Percentiles rank a stretch among this genome's conserved stretches.
Evolutionary conservation across 2,329 filamentous ascomycete species (phyloP).

Genomic region (Fusarium foetens): DNA sequence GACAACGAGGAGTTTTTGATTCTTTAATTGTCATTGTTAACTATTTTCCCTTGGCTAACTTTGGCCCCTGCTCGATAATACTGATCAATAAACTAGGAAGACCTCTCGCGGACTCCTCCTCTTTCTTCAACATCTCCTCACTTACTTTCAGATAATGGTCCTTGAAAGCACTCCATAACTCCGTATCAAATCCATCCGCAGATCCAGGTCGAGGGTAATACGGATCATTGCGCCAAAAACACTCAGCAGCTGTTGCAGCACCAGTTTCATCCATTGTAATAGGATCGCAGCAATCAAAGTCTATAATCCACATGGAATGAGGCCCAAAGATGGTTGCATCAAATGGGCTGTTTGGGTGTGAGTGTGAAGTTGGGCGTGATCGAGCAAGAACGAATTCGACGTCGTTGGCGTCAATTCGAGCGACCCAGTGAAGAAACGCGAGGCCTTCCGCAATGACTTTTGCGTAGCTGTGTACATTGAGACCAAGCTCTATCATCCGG

Average conservation of each 20-base stretch:
- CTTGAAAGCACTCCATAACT: conserved; percentile 43
- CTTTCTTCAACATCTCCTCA: neutral
- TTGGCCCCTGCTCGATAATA: neutral
- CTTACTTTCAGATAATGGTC: neutral
- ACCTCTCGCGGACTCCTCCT: neutral
- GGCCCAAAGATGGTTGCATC: conserved; percentile 38
- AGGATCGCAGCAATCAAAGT: conserved; percentile 56
- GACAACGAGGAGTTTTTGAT: neutral
- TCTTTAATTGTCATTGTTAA: neutral
- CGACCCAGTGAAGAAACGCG: conserved; percentile 61
- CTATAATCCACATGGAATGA: conserved; percentile 57
- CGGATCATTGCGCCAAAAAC: conserved; percentile 62
- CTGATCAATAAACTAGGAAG: neutral
- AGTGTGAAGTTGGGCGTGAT: neutral
- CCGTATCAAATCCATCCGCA: conserved; percentile 12
- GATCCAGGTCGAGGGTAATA: conserved; percentile 57
- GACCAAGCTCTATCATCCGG: conserved; percentile 57
- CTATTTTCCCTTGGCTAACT: neutral
- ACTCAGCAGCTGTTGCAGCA: conserved; percentile 53
- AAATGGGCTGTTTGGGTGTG: neutral
- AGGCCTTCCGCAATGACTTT: conserved; percentile 60
- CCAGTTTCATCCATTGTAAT: conserved; percentile 53
- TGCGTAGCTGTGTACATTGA: conserved; percentile 52
- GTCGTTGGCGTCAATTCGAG: conserved; percentile 60
- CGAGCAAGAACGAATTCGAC: conserved; percentile 64